Conservation (phyloP, 441 rosid species). For the Breynia disticha region DNA sequence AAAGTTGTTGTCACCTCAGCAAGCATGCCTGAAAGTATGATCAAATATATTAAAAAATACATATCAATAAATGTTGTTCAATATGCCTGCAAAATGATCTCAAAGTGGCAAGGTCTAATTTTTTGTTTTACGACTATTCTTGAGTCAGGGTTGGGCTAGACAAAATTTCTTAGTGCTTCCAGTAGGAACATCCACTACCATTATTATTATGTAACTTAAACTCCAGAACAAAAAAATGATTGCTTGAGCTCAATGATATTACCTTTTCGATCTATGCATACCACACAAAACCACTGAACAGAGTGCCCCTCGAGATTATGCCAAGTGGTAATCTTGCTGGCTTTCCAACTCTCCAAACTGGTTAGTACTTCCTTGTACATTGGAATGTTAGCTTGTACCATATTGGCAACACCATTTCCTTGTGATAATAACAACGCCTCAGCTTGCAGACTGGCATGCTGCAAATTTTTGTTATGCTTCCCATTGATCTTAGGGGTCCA, state of each 20-base stretch:
- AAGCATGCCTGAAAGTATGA: conserved; percentile 56
- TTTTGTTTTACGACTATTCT: too few species aligned
- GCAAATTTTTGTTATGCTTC: conserved; percentile 60
- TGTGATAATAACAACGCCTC: conserved; percentile 34
- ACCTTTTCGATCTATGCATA: conserved; percentile 86
- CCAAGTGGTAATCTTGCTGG: conserved; percentile 81
- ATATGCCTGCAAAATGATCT: not conserved
- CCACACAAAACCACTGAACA: conserved; percentile 79
- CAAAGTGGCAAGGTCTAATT: not conserved
- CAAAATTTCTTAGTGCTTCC: not conserved
- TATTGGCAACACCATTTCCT: conserved; percentile 59
- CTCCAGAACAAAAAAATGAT: not conserved
- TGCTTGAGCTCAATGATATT: conserved; percentile 11
- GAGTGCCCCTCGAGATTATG: conserved; percentile 88
- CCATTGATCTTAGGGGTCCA: conserved; percentile 81
- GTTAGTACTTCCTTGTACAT: conserved; percentile 74
- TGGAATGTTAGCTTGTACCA: conserved; percentile 59
- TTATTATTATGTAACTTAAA: conserved; percentile 13
- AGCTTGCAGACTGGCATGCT: conserved; percentile 32
- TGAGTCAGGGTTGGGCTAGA: conserved; percentile 21
- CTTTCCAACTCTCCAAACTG: conserved; percentile 81
- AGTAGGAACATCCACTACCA: not conserved
- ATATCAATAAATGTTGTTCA: not conserved
- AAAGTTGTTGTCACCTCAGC: conserved; percentile 78
- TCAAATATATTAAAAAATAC: conserved; percentile 23